Evolutionary conservation across 192 early-diverging fungal species (phyloP).

Genomic region (Backusella macrospora): DNA sequence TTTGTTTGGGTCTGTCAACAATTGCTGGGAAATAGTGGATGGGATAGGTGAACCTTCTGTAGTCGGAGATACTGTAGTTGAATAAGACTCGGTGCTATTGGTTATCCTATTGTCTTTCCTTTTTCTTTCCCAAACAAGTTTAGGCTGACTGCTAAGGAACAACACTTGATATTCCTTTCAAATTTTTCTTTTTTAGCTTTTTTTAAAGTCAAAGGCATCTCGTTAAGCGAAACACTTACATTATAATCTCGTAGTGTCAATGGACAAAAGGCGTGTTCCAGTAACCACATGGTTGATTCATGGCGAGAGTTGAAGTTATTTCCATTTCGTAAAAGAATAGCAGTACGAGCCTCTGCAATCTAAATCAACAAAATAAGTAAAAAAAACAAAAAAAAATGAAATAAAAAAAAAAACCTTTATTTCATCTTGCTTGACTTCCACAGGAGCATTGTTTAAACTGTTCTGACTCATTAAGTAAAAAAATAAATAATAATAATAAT

Average conservation of each 20-base stretch:
- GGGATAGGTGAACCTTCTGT: not conserved
- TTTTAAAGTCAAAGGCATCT: not conserved
- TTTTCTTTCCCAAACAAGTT: slow-evolving; percentile 20
- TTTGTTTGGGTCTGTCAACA: slow-evolving; percentile 9
- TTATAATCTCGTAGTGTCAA: slow-evolving; percentile 28
- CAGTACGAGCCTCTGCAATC: slow-evolving; percentile 33
- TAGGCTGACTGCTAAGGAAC: not conserved
- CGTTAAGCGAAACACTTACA: slow-evolving; percentile 11
- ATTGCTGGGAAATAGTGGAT: not conserved
- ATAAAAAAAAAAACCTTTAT: not conserved
- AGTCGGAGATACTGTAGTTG: not conserved
- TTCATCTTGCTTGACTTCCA: not conserved
- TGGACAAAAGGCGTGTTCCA: slow-evolving; percentile 42
- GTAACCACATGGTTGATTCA: slow-evolving; percentile 42
- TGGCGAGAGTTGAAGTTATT: slow-evolving; percentile 25
- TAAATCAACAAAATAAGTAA: slow-evolving; percentile 11
- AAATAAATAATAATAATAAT: not conserved
- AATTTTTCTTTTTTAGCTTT: not conserved
- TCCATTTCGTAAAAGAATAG: slow-evolving; percentile 31
- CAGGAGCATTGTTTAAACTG: not conserved
- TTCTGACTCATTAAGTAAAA: not conserved
- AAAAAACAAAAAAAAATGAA: not conserved
- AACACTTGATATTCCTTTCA: slow-evolving; percentile 5
- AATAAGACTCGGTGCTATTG: not conserved
- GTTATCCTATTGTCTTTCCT: slow-evolving; percentile 11